Percentiles rank a stretch among this genome's conserved stretches.
Evolutionary conservation across 768 basidiomycete species (phyloP).

Genomic region (Solioccasus polychromus): DNA sequence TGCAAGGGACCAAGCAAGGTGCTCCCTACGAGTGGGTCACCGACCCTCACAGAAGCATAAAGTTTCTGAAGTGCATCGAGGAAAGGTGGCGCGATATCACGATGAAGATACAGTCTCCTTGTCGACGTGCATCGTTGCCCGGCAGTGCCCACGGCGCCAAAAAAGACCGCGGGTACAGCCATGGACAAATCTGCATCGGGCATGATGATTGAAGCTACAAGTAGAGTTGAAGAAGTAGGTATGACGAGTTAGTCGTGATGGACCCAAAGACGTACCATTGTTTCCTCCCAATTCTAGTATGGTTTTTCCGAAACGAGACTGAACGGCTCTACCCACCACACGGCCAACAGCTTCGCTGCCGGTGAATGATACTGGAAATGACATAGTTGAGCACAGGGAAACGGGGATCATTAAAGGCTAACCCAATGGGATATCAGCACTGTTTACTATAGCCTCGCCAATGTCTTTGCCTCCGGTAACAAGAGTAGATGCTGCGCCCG

Average conservation of each 20-base stretch:
- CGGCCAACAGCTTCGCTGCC: conserved; percentile 88
- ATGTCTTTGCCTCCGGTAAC: conserved; percentile 80
- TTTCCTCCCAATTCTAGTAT: conserved; percentile 94
- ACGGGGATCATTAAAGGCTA: conserved; percentile 15
- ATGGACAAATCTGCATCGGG: conserved; percentile 89
- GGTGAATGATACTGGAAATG: conserved; percentile 80
- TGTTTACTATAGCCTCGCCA: conserved; percentile 77
- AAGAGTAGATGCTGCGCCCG: conserved; percentile 80
- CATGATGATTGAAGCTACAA: conserved; percentile 83
- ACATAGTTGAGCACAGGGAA: conserved; percentile 1
- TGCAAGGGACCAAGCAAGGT: conserved; percentile 90
- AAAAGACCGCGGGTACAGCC: conserved; percentile 88
- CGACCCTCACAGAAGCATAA: conserved; percentile 70
- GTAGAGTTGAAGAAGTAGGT: conserved; percentile 15
- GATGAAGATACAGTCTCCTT: conserved; percentile 85
- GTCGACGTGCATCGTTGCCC: conserved; percentile 87
- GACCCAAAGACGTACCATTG: conserved; percentile 59
- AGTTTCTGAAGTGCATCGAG: conserved; percentile 68
- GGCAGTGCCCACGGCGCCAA: conserved; percentile 87
- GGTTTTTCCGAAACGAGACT: conserved; percentile 84
- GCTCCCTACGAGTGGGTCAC: conserved; percentile 74
- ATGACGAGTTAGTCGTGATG: conserved; percentile 19
- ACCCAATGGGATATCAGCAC: conserved; percentile 77
- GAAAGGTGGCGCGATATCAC: conserved; percentile 71
- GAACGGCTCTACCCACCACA: conserved; percentile 83